Evolutionary conservation across 2,329 filamentous ascomycete species (phyloP).

Genomic region (Tolypocladium guangdongense): DNA sequence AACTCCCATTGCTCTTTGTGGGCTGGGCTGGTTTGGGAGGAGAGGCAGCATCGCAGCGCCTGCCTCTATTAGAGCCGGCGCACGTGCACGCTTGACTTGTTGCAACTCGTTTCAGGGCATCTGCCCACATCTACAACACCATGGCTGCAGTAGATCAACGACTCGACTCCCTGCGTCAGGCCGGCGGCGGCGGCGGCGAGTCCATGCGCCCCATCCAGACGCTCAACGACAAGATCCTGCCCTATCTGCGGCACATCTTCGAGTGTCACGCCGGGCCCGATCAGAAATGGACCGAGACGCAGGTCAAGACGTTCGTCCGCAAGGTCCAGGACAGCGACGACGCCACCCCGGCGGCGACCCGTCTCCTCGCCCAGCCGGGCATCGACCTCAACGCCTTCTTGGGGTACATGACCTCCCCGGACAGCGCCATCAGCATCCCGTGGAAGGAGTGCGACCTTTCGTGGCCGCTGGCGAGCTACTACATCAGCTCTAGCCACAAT

Average conservation of each 20-base stretch:
- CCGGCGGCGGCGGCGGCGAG: constrained; percentile 36
- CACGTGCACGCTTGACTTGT: neutral
- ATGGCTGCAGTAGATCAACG: constrained; percentile 2
- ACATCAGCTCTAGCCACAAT: constrained; percentile 90
- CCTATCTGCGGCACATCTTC: constrained; percentile 37
- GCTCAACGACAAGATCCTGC: constrained; percentile 27
- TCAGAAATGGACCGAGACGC: constrained; percentile 33
- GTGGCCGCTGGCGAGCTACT: constrained; percentile 79
- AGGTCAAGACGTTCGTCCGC: constrained; percentile 34
- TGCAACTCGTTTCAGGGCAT: neutral
- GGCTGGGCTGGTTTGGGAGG: neutral
- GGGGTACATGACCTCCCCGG: constrained; percentile 43
- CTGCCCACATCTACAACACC: neutral
- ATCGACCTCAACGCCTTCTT: constrained; percentile 40
- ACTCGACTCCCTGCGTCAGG: constrained; percentile 25
- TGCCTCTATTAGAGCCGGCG: neutral
- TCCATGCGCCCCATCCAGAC: constrained; percentile 27
- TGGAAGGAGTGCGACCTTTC: constrained; percentile 43
- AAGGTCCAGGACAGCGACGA: constrained; percentile 32
- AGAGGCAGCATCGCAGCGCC: neutral
- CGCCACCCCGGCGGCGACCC: constrained; percentile 15
- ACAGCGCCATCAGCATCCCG: constrained; percentile 30
- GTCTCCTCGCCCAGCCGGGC: constrained; percentile 16
- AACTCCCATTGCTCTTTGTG: neutral
- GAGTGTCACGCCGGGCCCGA: constrained; percentile 28